Evolutionary conservation across 805 yeast species (phyloP), one percentile per base, ranked within the genome.

Genomic region (Teunomyces barrocoloradensis): DNA sequence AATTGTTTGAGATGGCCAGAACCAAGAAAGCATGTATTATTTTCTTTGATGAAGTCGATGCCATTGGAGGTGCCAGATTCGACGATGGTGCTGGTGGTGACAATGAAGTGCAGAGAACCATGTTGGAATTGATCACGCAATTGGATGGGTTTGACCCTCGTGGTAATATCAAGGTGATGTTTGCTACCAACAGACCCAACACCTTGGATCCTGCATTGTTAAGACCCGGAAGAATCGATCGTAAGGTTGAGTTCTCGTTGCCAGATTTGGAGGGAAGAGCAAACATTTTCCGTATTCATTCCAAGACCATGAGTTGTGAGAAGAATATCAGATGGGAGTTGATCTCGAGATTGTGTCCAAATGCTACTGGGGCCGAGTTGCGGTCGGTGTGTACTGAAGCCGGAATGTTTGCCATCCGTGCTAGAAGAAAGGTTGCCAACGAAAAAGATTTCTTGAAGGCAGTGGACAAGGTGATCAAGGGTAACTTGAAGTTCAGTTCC

Each of bases 11-110:
- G 67, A 91, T 94, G 98, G 99, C 99, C 2, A 85, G 99, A 66
- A 87, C 98, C 32, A 94, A 94, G 71, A 91, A 92, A 64, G 98
- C 99, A 1, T 92, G 98, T 71, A 94, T 94, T 63, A 92, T 94
- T 48, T 94, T 94, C 72, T 94, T 94, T 62, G 99, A 94, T 71
- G 99, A 94, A 75, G 85, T 94, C 56, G 99, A 94, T 74, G 99
- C 99, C 33, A 89, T 94, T 67, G 99, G 99, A 56, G 99, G 99
- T 36, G 98, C 98, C n/a, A 85, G 99, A 68, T 94, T 94, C 65
- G 99, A 94, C 68, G 99, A 94, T 66, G 98, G 98, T 61, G 98
- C 98, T 9, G 98, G 97, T 58, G 98, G 98, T 63, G 99, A 94
- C 69, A 94, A 92, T 65, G 99, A 94, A 73, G 99, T 94, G 46